Evolutionary conservation across 805 yeast genomes (phyloP).

Genomic region (Kurtzmaniella fragi): DNA sequence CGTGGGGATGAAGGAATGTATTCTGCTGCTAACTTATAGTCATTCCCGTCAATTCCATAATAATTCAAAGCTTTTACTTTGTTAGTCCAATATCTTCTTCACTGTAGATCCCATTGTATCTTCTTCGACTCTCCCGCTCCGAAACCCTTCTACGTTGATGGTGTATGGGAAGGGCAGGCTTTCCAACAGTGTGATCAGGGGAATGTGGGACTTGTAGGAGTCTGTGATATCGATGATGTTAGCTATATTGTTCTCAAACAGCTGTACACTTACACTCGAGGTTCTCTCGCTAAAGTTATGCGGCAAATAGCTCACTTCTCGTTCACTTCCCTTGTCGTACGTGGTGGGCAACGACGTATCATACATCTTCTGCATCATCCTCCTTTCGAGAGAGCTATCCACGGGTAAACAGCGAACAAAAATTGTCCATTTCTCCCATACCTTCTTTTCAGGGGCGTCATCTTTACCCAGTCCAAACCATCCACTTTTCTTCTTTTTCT

Average conservation of each 20-base stretch:
- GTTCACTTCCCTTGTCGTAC: no score
- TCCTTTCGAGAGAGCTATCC: slow-evolving; percentile 1
- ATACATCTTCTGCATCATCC: no score
- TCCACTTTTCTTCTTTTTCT: slow-evolving; percentile 42
- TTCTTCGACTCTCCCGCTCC: slow-evolving; percentile 14
- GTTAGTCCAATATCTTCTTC: slow-evolving; percentile 35
- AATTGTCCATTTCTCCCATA: slow-evolving; percentile 74
- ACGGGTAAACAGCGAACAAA: slow-evolving; percentile 42
- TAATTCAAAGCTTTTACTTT: no score
- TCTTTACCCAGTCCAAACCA: slow-evolving; percentile 46
- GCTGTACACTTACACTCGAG: slow-evolving; percentile 5
- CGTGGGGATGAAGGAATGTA: slow-evolving; percentile 52
- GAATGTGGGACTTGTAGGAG: slow-evolving; percentile 59
- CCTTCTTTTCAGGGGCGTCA: slow-evolving; percentile 32
- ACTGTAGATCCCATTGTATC: slow-evolving; percentile 41
- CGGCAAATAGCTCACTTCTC: no score
- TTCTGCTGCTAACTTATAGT: slow-evolving; percentile 30
- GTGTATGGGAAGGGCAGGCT: slow-evolving; percentile 56
- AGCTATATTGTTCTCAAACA: slow-evolving; percentile 37
- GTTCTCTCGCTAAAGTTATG: slow-evolving; percentile 3
- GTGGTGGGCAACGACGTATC: no score
- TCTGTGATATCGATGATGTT: slow-evolving; percentile 52
- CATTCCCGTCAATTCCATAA: no score
- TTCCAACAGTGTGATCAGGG: slow-evolving; percentile 66
- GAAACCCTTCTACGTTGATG: slow-evolving; percentile 19